Conservation (phyloP, 2,329 filamentous ascomycete genomes). For the Colletotrichum lentis region DNA sequence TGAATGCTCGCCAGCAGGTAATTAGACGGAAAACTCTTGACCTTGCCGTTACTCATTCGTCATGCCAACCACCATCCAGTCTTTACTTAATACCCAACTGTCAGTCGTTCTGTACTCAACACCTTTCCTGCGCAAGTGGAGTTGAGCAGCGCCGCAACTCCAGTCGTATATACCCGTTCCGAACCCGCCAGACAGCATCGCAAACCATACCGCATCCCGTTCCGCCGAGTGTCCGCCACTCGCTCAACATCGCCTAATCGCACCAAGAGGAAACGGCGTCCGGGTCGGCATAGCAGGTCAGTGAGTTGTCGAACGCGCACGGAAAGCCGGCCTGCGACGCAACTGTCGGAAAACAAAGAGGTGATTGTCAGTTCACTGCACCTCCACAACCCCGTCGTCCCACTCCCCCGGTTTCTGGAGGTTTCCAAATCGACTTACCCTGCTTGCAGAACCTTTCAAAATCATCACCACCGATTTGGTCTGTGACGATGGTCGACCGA, state of each 20-base stretch:
- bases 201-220: too few species aligned
- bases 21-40: too few species aligned
- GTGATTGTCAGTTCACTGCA: too few species aligned
- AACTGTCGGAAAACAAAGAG: neutral
- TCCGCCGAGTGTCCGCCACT: too few species aligned
- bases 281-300: neutral
- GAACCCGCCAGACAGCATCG: neutral
- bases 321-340: conserved; percentile 2
- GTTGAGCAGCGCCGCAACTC: too few species aligned
- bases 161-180: neutral
- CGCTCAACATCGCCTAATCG: neutral
- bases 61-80: too few species aligned
- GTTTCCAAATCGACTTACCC: neutral
- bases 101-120: neutral
- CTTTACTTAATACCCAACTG: neutral
- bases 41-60: neutral
- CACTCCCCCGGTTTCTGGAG: too few species aligned
- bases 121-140: neutral
- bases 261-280: conserved; percentile 4
- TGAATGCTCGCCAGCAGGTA: neutral
- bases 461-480: conserved; percentile 2
- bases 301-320: neutral
- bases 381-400: neutral
- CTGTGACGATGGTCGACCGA: neutral
- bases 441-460: neutral